Base-by-base conservation (phyloP, 306 rosid species). In the Amphicarpaea edgeworthii region DNA sequence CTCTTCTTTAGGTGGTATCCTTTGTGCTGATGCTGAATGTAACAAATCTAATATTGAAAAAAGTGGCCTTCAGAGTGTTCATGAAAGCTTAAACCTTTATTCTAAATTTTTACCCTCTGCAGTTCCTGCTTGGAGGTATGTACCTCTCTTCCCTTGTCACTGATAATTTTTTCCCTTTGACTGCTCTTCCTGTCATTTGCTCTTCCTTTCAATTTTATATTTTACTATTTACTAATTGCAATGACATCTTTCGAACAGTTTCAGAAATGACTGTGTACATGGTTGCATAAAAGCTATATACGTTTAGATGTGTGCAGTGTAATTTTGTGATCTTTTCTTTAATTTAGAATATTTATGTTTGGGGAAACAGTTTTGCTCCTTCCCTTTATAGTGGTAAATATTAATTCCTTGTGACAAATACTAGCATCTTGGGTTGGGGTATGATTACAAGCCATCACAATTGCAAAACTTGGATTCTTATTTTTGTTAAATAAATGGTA, bases 101-200 rank as follows among this genome's bases (percentile, higher is more conserved):
- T 23, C 0, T 41, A 34, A 58, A 28, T 69, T 15, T 79, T 68
- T 87, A 19, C 98, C 97, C 57, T 78, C 89, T 50, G 77, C 46
- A 40, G 20, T 45, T 37, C 66, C 68, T 30, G 34, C 89, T 59
- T 93, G 97, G 98, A 85, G 77, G 97, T 91, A 83, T 49, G 90
- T 83, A 73, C 83, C 5, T 72, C 77, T 80, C 68, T 84, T 84
- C 46, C 34, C 55, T 34, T 68, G 70, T 57, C 65, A 57, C 26
- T 1, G 40, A 63, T 49, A 26, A 68, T 34, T 45, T 47, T 21
- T 19, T 43, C 32, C 43, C 78, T 53, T 60, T 28, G 28, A 49
- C 21, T n/a, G 3, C 0, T 21, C 14, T 61, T 12, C 19, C 20
- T 24, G 0, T 54, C 26, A 16, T 16, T 26, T 59, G 19, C 67